Base-by-base conservation (phyloP, 2,329 filamentous ascomycete species). In the Arachnomyces sp. region DNA sequence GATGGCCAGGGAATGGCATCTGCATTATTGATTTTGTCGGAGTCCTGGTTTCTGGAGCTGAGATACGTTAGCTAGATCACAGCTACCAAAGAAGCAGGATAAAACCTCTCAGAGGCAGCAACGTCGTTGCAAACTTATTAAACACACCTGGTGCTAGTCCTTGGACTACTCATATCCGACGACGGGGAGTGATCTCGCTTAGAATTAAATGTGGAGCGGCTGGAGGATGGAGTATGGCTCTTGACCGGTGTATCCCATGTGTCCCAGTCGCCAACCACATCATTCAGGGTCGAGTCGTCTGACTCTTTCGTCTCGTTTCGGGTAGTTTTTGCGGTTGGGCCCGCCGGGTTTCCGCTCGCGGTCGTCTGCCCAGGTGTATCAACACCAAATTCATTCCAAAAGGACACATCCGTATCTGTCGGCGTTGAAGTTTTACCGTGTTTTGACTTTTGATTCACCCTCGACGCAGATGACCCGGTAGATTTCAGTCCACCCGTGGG, bases 1-100 rank as follows among this genome's bases (percentile, higher is more conserved):
- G 82, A 75, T 36, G 81, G 80, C 66, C 85, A 86, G 18, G 83
- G 68, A 11, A 72, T 68, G 38, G 60, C 58, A 37, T 67, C 64
- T 29, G 59, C 56, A 11, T 58, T 54, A 36, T 51, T 59, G 32
- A 54, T 52, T 41, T 60, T 56, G 8, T 51, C 41, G 34, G 36
- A 42, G 12, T 52, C 49, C 30, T 55, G 46, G 32, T 55, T 47
- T 38, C 43, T 44, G 16, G 52, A 48, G 45, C 56, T 59, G 52
- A 58, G 59, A 42, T 66, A 60, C 42, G 58, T 56, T 25, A 25
- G 20, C 20, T 25, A 50, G 64, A 63, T 49, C 63, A 28, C 31
- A 12, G 40, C 8, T n/a, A 34, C 44, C 46, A 42, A 49, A 43
- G 18, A 42, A 35, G 31, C 34, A 38, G 33, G 38, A 37, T 39